These are phyloP conservation scores for Cyclocybe aegerita DNA, from an alignment of 768 basidiomycete genomes.

Conservation along the genomic window DNA sequence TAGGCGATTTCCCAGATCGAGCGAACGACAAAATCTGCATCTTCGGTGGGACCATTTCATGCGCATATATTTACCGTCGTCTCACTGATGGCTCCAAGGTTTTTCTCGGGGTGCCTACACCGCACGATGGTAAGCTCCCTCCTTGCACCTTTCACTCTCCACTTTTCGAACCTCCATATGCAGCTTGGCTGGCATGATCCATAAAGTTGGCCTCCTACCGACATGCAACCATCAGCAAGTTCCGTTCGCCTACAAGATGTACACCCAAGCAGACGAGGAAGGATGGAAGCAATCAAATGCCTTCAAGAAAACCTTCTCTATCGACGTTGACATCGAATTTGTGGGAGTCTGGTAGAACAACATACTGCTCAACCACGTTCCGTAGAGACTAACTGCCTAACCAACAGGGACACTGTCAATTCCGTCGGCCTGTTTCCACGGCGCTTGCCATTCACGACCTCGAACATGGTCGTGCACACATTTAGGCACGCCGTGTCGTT, in stretches of 20 bases:
- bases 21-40: constrained; percentile 56
- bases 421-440: constrained; percentile 20
- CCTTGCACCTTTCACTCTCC: not conserved
- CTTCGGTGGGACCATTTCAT: constrained; percentile 30
- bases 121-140: constrained; percentile 30
- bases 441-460: constrained; percentile 19
- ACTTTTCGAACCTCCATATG: not conserved
- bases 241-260: constrained; percentile 34
- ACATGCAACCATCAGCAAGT: constrained; percentile 30
- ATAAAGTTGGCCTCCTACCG: constrained; percentile 32
- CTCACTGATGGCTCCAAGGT: constrained; percentile 6
- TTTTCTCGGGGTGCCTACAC: constrained; percentile 64
- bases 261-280: constrained; percentile 22
- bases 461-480: constrained; percentile 16
- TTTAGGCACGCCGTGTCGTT: constrained; percentile 21
- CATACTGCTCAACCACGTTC: not conserved
- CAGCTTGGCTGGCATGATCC: constrained; percentile 33
- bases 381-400: not conserved
- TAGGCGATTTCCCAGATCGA: constrained; percentile 27
- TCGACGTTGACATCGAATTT: constrained; percentile 30
- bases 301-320: constrained; percentile 30
- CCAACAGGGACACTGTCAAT: constrained; percentile 21
- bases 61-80: constrained; percentile 16
- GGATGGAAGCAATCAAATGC: constrained; percentile 29
- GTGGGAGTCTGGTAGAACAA: constrained; percentile 30